Percentiles rank a stretch among this genome's conserved stretches.
Evolutionary conservation across 75 land plant genomes (phyloP).

Genomic region (Gnetum montanum): DNA sequence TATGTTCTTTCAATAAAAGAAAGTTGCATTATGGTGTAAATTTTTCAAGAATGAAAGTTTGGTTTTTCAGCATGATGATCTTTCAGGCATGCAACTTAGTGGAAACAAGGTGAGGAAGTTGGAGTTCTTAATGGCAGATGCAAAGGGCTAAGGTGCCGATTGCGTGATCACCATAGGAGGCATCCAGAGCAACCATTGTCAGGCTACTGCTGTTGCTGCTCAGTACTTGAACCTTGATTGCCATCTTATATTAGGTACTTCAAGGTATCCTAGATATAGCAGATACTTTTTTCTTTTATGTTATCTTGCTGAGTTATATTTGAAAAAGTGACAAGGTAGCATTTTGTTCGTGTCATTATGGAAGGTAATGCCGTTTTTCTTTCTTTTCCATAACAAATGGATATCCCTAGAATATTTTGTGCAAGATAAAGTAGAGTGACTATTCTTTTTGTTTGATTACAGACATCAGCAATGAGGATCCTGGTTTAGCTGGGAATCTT

Average conservation of each 20-base stretch:
- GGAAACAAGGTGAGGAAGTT: slow-evolving; percentile 97
- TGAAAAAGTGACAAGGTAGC: no score
- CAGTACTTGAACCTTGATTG: slow-evolving; percentile 83
- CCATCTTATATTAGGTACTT: slow-evolving; percentile 85
- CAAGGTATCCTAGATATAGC: slow-evolving; percentile 44
- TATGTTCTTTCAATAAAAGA: background rate
- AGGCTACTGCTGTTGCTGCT: slow-evolving; percentile 98
- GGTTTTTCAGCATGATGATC: slow-evolving; percentile 80
- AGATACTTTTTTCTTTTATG: background rate
- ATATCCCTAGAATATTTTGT: no score
- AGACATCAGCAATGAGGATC: slow-evolving; percentile 78
- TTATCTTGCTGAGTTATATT: no score
- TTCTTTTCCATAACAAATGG: no score
- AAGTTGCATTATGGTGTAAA: background rate
- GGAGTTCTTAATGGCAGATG: slow-evolving; percentile 95
- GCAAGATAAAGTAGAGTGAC: background rate
- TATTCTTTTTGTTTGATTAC: slow-evolving; percentile 10
- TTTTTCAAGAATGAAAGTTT: background rate
- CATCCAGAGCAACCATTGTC: slow-evolving; percentile 98
- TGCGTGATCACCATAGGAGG: slow-evolving; percentile 97
- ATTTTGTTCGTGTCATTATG: no score
- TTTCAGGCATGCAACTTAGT: slow-evolving; percentile 98
- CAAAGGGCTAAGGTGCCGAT: slow-evolving; percentile 75
- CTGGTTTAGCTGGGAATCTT: slow-evolving; percentile 84
- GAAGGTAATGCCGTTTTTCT: no score